Conservation (phyloP, 2,329 filamentous ascomycete species). For the Botrytis tulipae region DNA sequence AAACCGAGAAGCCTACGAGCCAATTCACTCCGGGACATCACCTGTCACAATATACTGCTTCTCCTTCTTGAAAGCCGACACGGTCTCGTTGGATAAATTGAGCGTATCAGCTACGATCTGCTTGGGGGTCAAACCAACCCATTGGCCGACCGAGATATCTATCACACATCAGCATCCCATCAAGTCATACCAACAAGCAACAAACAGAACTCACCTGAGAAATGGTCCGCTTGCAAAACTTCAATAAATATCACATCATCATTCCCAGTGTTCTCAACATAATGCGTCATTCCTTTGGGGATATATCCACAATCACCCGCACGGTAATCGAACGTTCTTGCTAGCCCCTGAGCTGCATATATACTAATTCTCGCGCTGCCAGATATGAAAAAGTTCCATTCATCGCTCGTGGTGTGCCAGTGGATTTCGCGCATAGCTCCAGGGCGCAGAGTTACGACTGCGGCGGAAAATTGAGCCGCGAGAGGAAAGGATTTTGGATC, state of each 20-base stretch:
- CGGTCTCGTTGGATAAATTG: constrained; percentile 42
- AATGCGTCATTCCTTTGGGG: constrained; percentile 74
- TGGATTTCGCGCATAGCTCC: constrained; percentile 49
- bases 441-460: constrained; percentile 68
- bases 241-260: constrained; percentile 74
- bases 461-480: constrained; percentile 70
- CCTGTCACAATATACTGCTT: constrained; percentile 47
- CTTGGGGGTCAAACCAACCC: constrained; percentile 51
- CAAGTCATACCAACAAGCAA: not conserved
- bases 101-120: constrained; percentile 60
- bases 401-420: constrained; percentile 77
- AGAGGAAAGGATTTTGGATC: constrained; percentile 76
- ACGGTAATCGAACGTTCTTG: constrained; percentile 73
- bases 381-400: constrained; percentile 77
- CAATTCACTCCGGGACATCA: constrained; percentile 15
- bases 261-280: constrained; percentile 78
- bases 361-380: constrained; percentile 72
- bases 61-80: constrained; percentile 44
- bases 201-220: constrained; percentile 40
- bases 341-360: constrained; percentile 66
- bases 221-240: constrained; percentile 69
- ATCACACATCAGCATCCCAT: constrained; percentile 28
- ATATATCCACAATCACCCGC: constrained; percentile 77
- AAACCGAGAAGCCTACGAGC: not conserved
- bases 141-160: constrained; percentile 47